Percentiles rank a stretch among this genome's conserved stretches.
Evolutionary conservation across 1,139 yeast genomes (phyloP).

Genomic region (Dujonia santamariae): DNA sequence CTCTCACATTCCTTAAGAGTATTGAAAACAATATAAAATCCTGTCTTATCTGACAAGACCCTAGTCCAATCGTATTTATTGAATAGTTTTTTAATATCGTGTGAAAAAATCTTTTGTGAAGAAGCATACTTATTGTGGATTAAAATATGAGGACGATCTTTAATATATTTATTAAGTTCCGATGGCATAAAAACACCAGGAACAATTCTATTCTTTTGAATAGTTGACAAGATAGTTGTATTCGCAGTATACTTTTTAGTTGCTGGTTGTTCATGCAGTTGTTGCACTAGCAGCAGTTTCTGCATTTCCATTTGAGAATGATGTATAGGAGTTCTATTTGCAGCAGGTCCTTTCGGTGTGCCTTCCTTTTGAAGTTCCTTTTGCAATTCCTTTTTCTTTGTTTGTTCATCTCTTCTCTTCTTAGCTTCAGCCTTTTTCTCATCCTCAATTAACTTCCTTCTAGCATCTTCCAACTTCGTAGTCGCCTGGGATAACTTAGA

Average conservation of each 20-base stretch:
- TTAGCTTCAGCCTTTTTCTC: slow-evolving; percentile 18
- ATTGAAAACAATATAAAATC: slow-evolving; percentile 72
- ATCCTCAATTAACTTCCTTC: slow-evolving; percentile 27
- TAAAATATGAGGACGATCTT: slow-evolving; percentile 54
- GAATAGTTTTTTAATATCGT: slow-evolving; percentile 52
- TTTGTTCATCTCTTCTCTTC: slow-evolving; percentile 18
- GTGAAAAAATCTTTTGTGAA: slow-evolving; percentile 46
- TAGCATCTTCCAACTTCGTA: slow-evolving; percentile 24
- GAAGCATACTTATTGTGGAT: slow-evolving; percentile 56
- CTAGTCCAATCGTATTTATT: slow-evolving; percentile 63
- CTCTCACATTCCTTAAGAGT: slow-evolving; percentile 59
- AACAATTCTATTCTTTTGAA: slow-evolving; percentile 29
- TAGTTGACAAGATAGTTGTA: slow-evolving; percentile 34
- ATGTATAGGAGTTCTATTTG: too few relatives aligned
- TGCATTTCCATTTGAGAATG: too few relatives aligned
- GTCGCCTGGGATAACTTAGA: slow-evolving; percentile 30
- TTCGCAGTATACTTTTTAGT: slow-evolving; percentile 21
- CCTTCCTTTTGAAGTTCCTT: slow-evolving; percentile 1
- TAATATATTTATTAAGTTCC: slow-evolving; percentile 46
- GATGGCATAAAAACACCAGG: slow-evolving; percentile 39
- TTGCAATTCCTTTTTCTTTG: slow-evolving; percentile 16
- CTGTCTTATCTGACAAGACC: slow-evolving; percentile 58
- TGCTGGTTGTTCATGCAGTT: background rate
- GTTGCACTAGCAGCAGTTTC: too few relatives aligned
- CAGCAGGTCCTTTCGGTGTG: background rate